Evolutionary conservation across 2,329 filamentous ascomycete genomes (phyloP).

Genomic region (Phialemonium atrogriseum): DNA sequence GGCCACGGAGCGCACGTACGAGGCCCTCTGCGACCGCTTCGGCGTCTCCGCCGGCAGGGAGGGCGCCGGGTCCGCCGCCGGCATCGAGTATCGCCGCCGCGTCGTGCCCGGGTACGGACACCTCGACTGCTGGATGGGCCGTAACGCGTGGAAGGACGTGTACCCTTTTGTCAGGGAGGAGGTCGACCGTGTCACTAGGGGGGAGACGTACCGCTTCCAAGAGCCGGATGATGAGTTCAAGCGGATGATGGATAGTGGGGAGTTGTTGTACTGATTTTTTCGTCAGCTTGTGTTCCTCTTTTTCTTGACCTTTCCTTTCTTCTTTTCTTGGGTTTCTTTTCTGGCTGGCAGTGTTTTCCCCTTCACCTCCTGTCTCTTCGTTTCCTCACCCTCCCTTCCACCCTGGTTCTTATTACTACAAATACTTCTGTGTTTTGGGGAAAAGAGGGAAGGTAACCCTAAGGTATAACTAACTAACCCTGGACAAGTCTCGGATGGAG

Average conservation of each 20-base stretch:
- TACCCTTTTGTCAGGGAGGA: slow-evolving; percentile 48
- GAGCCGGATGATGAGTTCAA: slow-evolving; percentile 36
- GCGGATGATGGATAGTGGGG: slow-evolving; percentile 29
- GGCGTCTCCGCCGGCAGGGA: slow-evolving; percentile 23
- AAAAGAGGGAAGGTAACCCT: too few species aligned
- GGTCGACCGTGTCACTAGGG: slow-evolving; percentile 42
- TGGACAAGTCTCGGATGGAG: too few species aligned
- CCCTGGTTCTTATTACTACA: too few species aligned
- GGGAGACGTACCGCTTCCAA: slow-evolving; percentile 30
- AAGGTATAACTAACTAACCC: too few species aligned
- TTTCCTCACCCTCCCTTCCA: too few species aligned
- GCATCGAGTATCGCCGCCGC: slow-evolving; percentile 40
- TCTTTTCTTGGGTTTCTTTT: too few species aligned
- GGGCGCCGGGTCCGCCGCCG: too few species aligned
- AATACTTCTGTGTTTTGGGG: too few species aligned
- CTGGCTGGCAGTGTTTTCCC: too few species aligned
- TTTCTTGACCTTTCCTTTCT: not conserved
- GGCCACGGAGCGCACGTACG: slow-evolving; percentile 45
- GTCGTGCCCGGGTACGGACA: slow-evolving; percentile 52
- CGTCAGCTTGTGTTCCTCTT: not conserved
- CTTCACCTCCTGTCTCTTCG: too few species aligned
- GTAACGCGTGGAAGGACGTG: slow-evolving; percentile 49
- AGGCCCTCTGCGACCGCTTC: slow-evolving; percentile 43
- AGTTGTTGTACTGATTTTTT: slow-evolving; percentile 25
- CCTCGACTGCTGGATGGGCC: slow-evolving; percentile 55